These are phyloP conservation scores for Chlorella vulgaris DNA, from an alignment of 139 green algal genomes.

Conservation along the genomic window DNA sequence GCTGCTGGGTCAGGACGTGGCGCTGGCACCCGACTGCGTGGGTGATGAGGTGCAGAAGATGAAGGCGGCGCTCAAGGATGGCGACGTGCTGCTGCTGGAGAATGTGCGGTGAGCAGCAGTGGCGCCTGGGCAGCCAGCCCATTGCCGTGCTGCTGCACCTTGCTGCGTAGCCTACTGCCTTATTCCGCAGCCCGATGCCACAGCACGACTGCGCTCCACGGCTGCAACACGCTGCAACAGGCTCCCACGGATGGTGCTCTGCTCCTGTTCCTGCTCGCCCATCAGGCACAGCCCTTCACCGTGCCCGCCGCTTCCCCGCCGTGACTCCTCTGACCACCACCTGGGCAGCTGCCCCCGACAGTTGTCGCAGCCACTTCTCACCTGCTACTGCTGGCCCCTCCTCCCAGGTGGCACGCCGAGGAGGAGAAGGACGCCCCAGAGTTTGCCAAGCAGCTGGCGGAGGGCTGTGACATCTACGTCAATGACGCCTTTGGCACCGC, in stretches of 20 bases:
- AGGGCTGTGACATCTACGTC: conserved; percentile 93
- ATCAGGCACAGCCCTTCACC: not conserved
- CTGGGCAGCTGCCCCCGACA: conserved; percentile 36
- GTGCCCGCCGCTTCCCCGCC: no score
- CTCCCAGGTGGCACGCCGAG: conserved; percentile 90
- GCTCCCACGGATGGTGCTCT: not conserved
- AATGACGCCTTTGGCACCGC: conserved; percentile 99
- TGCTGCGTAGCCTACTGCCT: not conserved
- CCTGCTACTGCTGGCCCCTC: not conserved
- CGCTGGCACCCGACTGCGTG: conserved; percentile 95
- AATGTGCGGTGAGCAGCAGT: conserved; percentile 66
- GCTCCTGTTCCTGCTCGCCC: not conserved
- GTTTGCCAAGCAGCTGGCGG: conserved; percentile 92
- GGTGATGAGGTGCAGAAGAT: conserved; percentile 76
- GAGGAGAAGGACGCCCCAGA: conserved; percentile 96
- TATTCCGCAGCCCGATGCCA: no score
- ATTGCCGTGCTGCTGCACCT: not conserved
- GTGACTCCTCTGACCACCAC: no score
- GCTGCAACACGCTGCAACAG: no score
- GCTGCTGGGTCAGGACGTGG: conserved; percentile 57
- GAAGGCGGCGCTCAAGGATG: conserved; percentile 76
- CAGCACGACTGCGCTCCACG: no score
- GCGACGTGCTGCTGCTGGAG: conserved; percentile 69
- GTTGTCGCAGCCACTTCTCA: not conserved
- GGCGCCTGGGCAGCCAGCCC: no score